Conservation (phyloP, 257 asterid species). For the Salvia splendens region DNA sequence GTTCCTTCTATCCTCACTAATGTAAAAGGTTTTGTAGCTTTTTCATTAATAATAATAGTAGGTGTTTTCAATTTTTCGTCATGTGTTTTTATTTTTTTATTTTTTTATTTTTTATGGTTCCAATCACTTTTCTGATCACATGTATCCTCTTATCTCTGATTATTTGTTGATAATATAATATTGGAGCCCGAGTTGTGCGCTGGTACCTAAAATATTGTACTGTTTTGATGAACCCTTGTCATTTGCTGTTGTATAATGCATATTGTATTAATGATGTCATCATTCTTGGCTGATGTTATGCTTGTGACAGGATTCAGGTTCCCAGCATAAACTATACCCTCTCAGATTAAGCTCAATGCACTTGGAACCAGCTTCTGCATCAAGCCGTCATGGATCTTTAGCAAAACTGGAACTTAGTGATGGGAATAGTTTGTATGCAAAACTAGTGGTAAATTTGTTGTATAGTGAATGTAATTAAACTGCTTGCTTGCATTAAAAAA, state of each 20-base stretch:
- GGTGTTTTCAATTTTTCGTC: background rate
- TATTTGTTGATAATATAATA: too few relatives aligned
- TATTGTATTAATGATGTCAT: slow-evolving; percentile 17
- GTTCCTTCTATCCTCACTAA: too few relatives aligned
- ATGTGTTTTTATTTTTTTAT: too few relatives aligned
- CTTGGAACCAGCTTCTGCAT: slow-evolving; percentile 43
- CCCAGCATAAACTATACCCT: slow-evolving; percentile 65
- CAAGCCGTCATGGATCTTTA: slow-evolving; percentile 45
- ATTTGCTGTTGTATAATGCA: background rate
- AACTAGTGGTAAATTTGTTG: slow-evolving; percentile 69
- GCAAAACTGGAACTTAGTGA: slow-evolving; percentile 74
- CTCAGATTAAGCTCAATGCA: slow-evolving; percentile 69
- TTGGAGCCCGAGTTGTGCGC: too few relatives aligned
- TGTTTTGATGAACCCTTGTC: slow-evolving; percentile 4
- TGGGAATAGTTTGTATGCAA: slow-evolving; percentile 73
- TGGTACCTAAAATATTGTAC: too few relatives aligned
- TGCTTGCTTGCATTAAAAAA: slow-evolving; percentile 13
- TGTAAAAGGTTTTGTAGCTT: background rate
- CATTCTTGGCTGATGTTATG: slow-evolving; percentile 12
- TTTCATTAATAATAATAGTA: background rate
- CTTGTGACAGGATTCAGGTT: slow-evolving; percentile 54
- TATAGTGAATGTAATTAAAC: background rate
- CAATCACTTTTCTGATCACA: too few relatives aligned
- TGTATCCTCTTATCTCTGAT: too few relatives aligned
- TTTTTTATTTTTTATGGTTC: too few relatives aligned